Evolutionary conservation across 495 filamentous ascomycete genomes (phyloP).

Genomic region (Lichenothelia convexa): DNA sequence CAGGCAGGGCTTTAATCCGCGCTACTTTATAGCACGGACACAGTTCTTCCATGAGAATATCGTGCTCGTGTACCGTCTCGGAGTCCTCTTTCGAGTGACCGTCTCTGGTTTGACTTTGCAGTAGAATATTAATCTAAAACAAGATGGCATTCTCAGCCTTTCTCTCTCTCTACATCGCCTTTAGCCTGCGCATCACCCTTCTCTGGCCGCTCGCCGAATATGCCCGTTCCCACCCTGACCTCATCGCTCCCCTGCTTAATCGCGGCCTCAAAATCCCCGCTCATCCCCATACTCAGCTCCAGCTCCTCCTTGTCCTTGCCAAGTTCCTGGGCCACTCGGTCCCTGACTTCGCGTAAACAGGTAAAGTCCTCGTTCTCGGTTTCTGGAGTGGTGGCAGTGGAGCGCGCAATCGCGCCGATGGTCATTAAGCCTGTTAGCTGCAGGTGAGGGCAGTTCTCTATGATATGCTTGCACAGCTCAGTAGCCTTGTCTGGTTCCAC

Average conservation of each 20-base stretch:
- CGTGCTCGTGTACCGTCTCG: no score
- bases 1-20: no score
- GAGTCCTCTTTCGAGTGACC: no score
- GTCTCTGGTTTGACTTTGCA: no score
- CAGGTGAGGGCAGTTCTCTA: conserved; percentile 51
- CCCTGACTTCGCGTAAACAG: conserved; percentile 46
- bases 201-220: conserved; percentile 67
- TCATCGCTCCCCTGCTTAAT: conserved; percentile 69
- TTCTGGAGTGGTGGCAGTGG: conserved; percentile 44
- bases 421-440: conserved; percentile 80
- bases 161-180: conserved; percentile 1
- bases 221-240: conserved; percentile 88
- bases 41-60: no score
- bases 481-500: conserved; percentile 42
- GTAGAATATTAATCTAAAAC: no score
- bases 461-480: conserved; percentile 45
- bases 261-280: conserved; percentile 82
- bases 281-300: conserved; percentile 74
- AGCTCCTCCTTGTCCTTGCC: conserved; percentile 27
- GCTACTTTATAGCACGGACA: no score
- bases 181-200: conserved; percentile 49
- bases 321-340: conserved; percentile 36
- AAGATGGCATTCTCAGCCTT: no score
- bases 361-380: conserved; percentile 84
- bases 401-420: conserved; percentile 81